Evolutionary conservation across 768 basidiomycete species (phyloP).

Genomic region (Boletus subparvulus): DNA sequence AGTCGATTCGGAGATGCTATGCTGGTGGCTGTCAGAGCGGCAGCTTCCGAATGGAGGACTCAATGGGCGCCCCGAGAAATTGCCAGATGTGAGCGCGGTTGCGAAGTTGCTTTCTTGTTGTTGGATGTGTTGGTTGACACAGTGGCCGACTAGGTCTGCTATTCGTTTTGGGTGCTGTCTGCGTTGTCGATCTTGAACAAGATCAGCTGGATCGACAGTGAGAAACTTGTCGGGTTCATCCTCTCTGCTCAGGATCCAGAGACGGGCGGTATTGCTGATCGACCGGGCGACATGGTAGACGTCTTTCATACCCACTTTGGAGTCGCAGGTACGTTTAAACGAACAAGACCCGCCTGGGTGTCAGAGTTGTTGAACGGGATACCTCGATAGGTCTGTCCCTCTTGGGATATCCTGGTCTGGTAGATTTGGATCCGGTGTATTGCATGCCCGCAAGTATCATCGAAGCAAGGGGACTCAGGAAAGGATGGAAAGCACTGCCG

Average conservation of each 20-base stretch:
- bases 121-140: background rate
- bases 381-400: slow-evolving; percentile 69
- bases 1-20: slow-evolving; percentile 76
- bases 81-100: slow-evolving; percentile 80
- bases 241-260: slow-evolving; percentile 89
- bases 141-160: slow-evolving; percentile 59
- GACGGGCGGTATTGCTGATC: slow-evolving; percentile 89
- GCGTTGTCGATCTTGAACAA: slow-evolving; percentile 81
- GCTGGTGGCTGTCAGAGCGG: slow-evolving; percentile 92
- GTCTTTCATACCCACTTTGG: slow-evolving; percentile 98
- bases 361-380: background rate
- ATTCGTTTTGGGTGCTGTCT: slow-evolving; percentile 96
- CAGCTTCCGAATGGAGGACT: slow-evolving; percentile 92
- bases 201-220: slow-evolving; percentile 82
- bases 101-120: background rate
- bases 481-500: slow-evolving; percentile 38
- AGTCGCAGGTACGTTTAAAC: slow-evolving; percentile 59
- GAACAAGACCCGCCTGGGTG: background rate
- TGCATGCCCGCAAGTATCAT: slow-evolving; percentile 89
- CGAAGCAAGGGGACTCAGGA: slow-evolving; percentile 65
- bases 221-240: slow-evolving; percentile 78
- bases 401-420: slow-evolving; percentile 80
- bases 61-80: slow-evolving; percentile 96
- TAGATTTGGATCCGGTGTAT: slow-evolving; percentile 90
- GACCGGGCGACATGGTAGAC: slow-evolving; percentile 91